Evolutionary conservation across 768 basidiomycete species (phyloP).

Genomic region (Auricularia auricula-judae): DNA sequence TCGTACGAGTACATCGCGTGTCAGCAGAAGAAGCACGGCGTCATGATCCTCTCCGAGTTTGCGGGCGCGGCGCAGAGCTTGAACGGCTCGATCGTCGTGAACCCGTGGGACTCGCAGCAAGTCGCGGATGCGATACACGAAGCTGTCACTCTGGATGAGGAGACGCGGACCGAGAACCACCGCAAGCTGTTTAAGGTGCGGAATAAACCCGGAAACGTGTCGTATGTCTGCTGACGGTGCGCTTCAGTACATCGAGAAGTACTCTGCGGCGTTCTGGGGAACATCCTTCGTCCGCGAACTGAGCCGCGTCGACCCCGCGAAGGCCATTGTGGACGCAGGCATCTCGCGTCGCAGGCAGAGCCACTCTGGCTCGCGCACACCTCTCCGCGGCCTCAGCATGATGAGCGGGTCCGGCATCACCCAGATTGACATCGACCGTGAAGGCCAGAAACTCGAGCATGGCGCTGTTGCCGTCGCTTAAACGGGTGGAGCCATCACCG

Average conservation of each 20-base stretch:
- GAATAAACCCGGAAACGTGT: background rate
- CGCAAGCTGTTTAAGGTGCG: slow-evolving; percentile 80
- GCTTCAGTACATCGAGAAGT: slow-evolving; percentile 74
- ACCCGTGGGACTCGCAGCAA: slow-evolving; percentile 98
- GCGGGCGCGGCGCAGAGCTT: slow-evolving; percentile 94
- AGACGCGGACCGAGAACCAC: slow-evolving; percentile 83
- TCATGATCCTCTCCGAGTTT: slow-evolving; percentile 97
- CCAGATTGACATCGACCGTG: background rate
- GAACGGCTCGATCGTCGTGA: slow-evolving; percentile 93
- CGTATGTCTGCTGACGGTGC: background rate
- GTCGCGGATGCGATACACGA: slow-evolving; percentile 96
- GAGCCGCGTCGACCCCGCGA: slow-evolving; percentile 22
- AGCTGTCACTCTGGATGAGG: slow-evolving; percentile 80
- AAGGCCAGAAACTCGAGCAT: background rate
- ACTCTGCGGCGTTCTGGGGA: slow-evolving; percentile 89
- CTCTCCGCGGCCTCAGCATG: background rate
- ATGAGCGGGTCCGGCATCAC: background rate
- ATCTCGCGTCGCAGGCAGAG: background rate
- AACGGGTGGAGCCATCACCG: no score
- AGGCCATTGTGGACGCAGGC: background rate
- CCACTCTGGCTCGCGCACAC: background rate
- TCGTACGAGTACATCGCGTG: slow-evolving; percentile 98
- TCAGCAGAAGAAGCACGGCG: slow-evolving; percentile 85
- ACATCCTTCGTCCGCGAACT: slow-evolving; percentile 83
- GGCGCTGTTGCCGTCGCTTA: background rate